Base-by-base conservation (phyloP, 2,329 filamentous ascomycete species). In the Grosmannia serpens region DNA sequence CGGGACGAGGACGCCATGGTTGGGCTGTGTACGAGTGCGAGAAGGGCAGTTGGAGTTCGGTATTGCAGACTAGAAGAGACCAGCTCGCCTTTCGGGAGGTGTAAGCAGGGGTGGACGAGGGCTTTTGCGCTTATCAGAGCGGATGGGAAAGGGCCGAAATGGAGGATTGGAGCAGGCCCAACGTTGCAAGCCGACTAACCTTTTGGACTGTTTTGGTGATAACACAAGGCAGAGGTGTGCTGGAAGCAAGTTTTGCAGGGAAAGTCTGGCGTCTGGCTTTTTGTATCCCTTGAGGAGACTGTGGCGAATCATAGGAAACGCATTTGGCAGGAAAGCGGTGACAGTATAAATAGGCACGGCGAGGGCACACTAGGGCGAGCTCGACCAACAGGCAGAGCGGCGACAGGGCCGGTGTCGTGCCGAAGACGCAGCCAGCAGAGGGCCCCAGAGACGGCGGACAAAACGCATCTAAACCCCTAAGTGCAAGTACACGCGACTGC, bases 401-500 rank as follows among this genome's bases (percentile, higher is more conserved):
- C 9, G 11, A 13, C 35, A 38, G 13, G 35, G 35, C 47, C 22
- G 47, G 15, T 10, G 11, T 26, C 26, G n/a, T 15, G 47, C 46
- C 46, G 41, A 46, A 11, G 41, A 22, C 41, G 41, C 20, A n/a
- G 41, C 41, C n/a, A n/a, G n/a, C 4, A 41, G 4, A 13, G 17
- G 17, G 20, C n/a, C 38, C 38, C 17, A 20, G 20, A 20, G 26
- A 15, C 26, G 41, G 10, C 5, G 31, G 31, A 44, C 26, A n/a
- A 38, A 49, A 31, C 26, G 27, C 53, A 58, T 60, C 77, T 80
- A 79, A 75, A 75, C 78, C 77, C 75, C 75, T 80, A 80, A 80
- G 77, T 77, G 77, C 77, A 80, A 76, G 76, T 80, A 69, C 69
- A 74, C 70, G 71, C 74, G 74, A 57, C 38, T 33, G 49, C 11